Base-by-base conservation (phyloP, 2,329 filamentous ascomycete genomes). In the Arthrinium puccinioides region DNA sequence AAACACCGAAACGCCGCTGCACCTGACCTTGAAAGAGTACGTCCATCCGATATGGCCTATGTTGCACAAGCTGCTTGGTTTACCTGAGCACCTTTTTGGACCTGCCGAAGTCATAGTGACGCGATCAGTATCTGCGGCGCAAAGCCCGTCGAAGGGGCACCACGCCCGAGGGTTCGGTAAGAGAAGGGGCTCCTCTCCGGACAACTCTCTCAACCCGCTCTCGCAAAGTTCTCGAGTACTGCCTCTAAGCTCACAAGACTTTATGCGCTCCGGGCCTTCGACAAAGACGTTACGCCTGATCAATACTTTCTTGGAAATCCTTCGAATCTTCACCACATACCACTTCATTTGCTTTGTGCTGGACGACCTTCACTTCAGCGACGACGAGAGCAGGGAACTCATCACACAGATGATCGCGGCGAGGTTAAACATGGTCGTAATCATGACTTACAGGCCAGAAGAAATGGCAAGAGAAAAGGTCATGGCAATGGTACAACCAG, bases 311-410 rank as follows among this genome's bases (percentile, higher is more conserved):
- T 66, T 95, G 31, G 89, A 96, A 48, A 82, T 95, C 9, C 61
- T 96, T 35, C 77, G 86, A 36, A 76, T 94, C 28, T 80, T 97
- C 38, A 84, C 87, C 0, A 72, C 81, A 15, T 81, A 89, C 55
- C 92, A 89, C 50, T 80, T 95, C 50, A 88, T 95, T 37, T 94
- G 87, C 52, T 81, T 95, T 49, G 88, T 82, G 49, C 63, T 96
- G 20, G 90, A 96, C 52, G 90, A 96, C 58, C 64, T 96, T 21
- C 88, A 96, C 50, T 92, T 87, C 57, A 87, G 88, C 6, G 90
- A 96, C 54, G 77, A 84, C 19, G 90, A 96, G 57, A 92, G 84
- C 11, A 64, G 92, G 32, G 87, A 94, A 40, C 67, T 96, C 36
- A 82, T 96, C 26, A 75, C 82, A 13, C 82, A 88, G 50, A 87